Evolutionary conservation across 768 basidiomycete species (phyloP).

Genomic region (Wakefieldia striispora): DNA sequence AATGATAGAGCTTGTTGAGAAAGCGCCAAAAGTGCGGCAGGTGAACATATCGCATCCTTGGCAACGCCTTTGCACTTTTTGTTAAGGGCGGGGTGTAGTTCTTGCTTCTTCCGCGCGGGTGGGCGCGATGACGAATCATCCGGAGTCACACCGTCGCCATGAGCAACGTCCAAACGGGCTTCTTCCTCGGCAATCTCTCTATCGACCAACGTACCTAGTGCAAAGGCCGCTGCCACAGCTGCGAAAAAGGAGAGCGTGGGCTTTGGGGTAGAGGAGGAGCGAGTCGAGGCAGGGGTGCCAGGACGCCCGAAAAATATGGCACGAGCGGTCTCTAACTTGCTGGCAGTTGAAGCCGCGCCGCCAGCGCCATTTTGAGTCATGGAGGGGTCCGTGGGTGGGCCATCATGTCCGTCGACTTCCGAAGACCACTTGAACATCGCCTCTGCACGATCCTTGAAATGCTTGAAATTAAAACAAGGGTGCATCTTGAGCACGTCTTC

Average conservation of each 20-base stretch:
- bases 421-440: slow-evolving; percentile 43
- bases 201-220: slow-evolving; percentile 51
- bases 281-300: slow-evolving; percentile 9
- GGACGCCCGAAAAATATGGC: slow-evolving; percentile 31
- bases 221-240: slow-evolving; percentile 54
- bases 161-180: slow-evolving; percentile 21
- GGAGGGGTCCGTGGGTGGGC: slow-evolving; percentile 8
- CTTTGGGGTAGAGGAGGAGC: slow-evolving; percentile 10
- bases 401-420: slow-evolving; percentile 25
- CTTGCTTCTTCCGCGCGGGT: slow-evolving; percentile 21
- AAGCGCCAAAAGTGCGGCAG: slow-evolving; percentile 44
- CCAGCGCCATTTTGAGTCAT: slow-evolving; percentile 32
- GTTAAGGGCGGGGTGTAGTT: slow-evolving; percentile 9
- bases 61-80: slow-evolving; percentile 28
- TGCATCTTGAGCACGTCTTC: slow-evolving; percentile 45
- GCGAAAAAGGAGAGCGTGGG: slow-evolving; percentile 50
- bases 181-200: slow-evolving; percentile 29
- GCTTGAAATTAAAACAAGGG: slow-evolving; percentile 49
- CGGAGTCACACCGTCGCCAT: slow-evolving; percentile 13
- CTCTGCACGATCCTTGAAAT: slow-evolving; percentile 45
- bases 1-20: slow-evolving; percentile 47
- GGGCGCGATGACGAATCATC: slow-evolving; percentile 28
- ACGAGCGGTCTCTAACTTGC: slow-evolving; percentile 28
- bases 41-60: slow-evolving; percentile 30
- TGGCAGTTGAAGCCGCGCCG: slow-evolving; percentile 14